A percentile compares a stretch with the other conserved stretches of the same genome.
These are phyloP conservation scores for Hibiscus trionum DNA, from an alignment of 345 rosid genomes.

Conservation along the genomic window DNA sequence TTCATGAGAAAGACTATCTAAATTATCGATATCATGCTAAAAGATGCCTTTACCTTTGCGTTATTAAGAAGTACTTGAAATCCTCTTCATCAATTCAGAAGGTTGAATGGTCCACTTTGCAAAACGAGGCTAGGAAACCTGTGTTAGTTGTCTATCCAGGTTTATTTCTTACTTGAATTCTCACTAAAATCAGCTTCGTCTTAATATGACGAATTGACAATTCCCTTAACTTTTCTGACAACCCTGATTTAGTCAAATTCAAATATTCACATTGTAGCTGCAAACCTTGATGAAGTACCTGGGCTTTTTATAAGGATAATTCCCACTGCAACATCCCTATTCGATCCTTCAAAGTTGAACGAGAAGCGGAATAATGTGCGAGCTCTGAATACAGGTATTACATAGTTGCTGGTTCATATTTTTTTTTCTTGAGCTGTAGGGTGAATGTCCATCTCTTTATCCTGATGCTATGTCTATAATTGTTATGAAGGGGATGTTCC, in stretches of 20 bases:
- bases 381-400: conserved; percentile 51
- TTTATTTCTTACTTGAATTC: conserved; percentile 13
- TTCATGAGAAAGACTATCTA: conserved; percentile 76
- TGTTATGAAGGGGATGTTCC: conserved; percentile 35
- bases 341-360: conserved; percentile 55
- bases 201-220: background rate
- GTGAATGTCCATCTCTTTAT: conserved; percentile 6
- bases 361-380: conserved; percentile 65
- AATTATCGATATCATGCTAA: conserved; percentile 87
- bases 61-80: conserved; percentile 55
- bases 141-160: conserved; percentile 72
- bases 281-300: conserved; percentile 41
- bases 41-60: conserved; percentile 72
- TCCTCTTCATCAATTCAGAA: conserved; percentile 39
- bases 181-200: background rate
- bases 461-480: background rate
- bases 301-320: conserved; percentile 58
- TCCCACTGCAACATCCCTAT: conserved; percentile 62
- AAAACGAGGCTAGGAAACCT: conserved; percentile 92
- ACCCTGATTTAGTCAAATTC: conserved; percentile 2
- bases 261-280: conserved; percentile 31
- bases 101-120: conserved; percentile 71
- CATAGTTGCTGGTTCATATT: background rate
- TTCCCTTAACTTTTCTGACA: background rate
- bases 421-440: conserved; percentile 1